Evolutionary conservation across 306 rosid genomes (phyloP).

Genomic region (Arachis stenosperma): DNA sequence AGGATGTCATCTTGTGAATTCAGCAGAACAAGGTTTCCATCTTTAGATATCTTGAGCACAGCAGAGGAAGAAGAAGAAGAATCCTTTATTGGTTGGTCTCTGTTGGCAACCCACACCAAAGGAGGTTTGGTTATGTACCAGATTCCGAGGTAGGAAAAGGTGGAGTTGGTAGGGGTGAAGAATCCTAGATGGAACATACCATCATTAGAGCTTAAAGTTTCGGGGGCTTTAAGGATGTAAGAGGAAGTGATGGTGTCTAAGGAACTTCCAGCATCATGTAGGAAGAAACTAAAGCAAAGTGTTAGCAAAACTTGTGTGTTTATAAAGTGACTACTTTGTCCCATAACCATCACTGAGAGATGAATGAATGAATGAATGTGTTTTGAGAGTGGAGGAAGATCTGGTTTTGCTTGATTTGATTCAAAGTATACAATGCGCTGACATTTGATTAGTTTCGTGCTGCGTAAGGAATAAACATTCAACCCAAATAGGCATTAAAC

Average conservation of each 20-base stretch:
- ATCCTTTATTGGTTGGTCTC: conserved; percentile 35
- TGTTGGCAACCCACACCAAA: conserved; percentile 47
- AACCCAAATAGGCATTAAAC: no score
- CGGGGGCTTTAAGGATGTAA: neutral
- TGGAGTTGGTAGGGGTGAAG: conserved; percentile 39
- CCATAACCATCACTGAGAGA: neutral
- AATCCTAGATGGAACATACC: conserved; percentile 42
- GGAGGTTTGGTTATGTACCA: conserved; percentile 19
- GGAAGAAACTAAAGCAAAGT: neutral
- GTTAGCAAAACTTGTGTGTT: neutral
- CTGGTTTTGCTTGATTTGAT: no score
- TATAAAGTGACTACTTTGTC: neutral
- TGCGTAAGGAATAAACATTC: no score
- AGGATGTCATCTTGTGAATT: conserved; percentile 16
- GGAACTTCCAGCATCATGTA: neutral
- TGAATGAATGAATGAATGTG: no score
- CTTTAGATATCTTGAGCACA: conserved; percentile 18
- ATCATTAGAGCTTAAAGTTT: conserved; percentile 4
- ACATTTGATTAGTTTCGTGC: no score
- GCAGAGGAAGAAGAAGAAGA: conserved; percentile 21
- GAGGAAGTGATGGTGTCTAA: neutral
- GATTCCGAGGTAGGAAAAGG: conserved; percentile 38
- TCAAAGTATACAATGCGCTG: no score
- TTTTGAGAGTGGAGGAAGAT: no score
- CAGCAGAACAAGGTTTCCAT: conserved; percentile 38